Conservation (phyloP, 352 stramenopile genomes). For the Peronospora destructor region DNA sequence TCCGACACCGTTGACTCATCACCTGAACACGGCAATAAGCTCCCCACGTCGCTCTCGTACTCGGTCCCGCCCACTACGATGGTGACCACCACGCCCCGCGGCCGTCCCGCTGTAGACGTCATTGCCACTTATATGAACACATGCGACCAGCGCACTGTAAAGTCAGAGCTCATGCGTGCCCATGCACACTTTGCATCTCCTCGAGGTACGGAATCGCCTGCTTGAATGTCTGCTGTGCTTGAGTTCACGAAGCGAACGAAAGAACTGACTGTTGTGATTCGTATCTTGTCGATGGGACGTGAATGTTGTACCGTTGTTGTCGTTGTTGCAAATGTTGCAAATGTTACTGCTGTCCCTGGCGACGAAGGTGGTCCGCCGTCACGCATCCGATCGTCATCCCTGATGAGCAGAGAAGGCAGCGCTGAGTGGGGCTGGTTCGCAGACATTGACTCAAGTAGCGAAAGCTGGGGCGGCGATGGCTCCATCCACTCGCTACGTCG, state of each 20-base stretch:
- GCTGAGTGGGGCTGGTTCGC: constrained; percentile 86
- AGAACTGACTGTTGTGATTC: constrained; percentile 29
- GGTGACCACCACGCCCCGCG: constrained; percentile 59
- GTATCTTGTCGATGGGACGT: constrained; percentile 22
- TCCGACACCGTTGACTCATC: constrained; percentile 33
- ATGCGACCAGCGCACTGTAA: constrained; percentile 63
- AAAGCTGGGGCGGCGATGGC: constrained; percentile 67
- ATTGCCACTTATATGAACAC: constrained; percentile 90
- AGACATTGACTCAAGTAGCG: constrained; percentile 82
- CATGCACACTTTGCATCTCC: constrained; percentile 69
- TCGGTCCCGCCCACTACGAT: constrained; percentile 55
- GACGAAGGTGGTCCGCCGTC: constrained; percentile 32
- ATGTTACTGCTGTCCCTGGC: background rate
- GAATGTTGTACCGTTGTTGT: constrained; percentile 22
- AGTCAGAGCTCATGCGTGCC: constrained; percentile 69
- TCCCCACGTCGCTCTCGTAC: constrained; percentile 60
- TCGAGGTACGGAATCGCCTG: constrained; percentile 33
- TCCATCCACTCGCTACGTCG: constrained; percentile 59
- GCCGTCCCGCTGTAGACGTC: constrained; percentile 67
- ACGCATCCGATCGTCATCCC: constrained; percentile 56
- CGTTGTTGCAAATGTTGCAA: constrained; percentile 8
- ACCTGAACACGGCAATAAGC: constrained; percentile 30
- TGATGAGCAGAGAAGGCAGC: constrained; percentile 71
- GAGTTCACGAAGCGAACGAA: constrained; percentile 18
- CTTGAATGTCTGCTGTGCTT: constrained; percentile 22